phyloP scores from a whole-genome alignment of 176 grass and related monocot genomes.

The Chrysopogon serrulatus region DNA sequence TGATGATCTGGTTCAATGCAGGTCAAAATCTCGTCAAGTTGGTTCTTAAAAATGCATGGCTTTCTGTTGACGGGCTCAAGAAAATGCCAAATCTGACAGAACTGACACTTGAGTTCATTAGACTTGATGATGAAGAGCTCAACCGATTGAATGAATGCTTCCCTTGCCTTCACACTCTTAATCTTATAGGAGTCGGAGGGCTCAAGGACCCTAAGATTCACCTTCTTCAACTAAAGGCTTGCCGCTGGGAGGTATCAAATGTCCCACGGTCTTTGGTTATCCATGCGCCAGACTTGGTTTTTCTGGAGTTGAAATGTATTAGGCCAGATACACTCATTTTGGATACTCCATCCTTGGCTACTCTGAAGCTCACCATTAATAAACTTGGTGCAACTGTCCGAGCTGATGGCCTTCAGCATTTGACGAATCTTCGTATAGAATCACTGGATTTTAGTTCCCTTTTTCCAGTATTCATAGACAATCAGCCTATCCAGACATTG shows the following conservation, averaged over 20 bases:
- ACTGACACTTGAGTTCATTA: conserved; percentile 62
- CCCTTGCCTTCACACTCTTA: conserved; percentile 62
- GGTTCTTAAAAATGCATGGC: conserved; percentile 66
- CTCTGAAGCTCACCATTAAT: conserved; percentile 52
- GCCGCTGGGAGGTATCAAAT: conserved; percentile 60
- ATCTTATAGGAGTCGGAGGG: conserved; percentile 66
- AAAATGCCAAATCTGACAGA: conserved; percentile 56
- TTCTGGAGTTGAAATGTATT: conserved; percentile 64
- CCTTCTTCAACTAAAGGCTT: conserved; percentile 63
- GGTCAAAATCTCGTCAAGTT: conserved; percentile 55
- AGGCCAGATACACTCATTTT: conserved; percentile 59
- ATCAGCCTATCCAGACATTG: conserved; percentile 28
- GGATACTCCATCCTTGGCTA: conserved; percentile 41
- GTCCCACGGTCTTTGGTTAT: conserved; percentile 38
- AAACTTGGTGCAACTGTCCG: conserved; percentile 29
- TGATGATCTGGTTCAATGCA: conserved; percentile 23
- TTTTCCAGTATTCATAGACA: conserved; percentile 1
- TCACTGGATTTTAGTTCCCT: conserved; percentile 33
- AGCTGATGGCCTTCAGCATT: conserved; percentile 35
- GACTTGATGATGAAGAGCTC: conserved; percentile 72
- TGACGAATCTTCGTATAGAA: conserved; percentile 47
- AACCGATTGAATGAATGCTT: conserved; percentile 70
- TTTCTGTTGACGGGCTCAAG: conserved; percentile 65
- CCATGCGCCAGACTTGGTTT: conserved; percentile 48
- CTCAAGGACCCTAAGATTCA: conserved; percentile 58